Evolutionary conservation across 331 rosid genomes (phyloP).

Genomic region (Prunus yedoensis): DNA sequence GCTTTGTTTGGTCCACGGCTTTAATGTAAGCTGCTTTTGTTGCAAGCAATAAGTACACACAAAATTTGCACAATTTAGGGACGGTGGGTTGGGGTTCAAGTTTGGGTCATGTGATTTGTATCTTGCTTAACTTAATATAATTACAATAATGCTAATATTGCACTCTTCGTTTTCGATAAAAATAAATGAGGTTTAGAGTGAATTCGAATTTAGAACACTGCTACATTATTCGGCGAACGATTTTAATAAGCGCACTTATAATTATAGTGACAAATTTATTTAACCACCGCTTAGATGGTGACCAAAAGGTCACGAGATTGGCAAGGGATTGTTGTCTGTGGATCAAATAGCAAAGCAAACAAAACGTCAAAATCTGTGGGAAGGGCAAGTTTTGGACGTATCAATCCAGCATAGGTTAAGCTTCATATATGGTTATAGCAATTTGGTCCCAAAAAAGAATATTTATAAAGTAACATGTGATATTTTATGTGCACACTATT

Average conservation of each 20-base stretch:
- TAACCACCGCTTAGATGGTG: neutral
- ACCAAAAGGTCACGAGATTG: neutral
- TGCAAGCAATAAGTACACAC: neutral
- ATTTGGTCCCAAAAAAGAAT: neutral
- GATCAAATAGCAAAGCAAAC: neutral
- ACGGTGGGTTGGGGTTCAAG: neutral
- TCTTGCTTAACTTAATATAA: neutral
- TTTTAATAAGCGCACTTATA: neutral
- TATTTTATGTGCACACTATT: no score
- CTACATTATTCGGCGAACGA: neutral
- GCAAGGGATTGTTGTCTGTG: neutral
- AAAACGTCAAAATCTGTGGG: slow-evolving; percentile 7
- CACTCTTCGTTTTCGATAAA: no score
- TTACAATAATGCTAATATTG: neutral
- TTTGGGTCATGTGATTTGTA: slow-evolving; percentile 8
- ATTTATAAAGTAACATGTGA: no score
- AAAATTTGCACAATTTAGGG: neutral
- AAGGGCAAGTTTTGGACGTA: neutral
- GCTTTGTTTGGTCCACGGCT: slow-evolving; percentile 50
- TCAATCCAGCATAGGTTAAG: neutral
- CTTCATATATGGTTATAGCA: neutral
- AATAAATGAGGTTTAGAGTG: neutral
- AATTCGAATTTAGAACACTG: neutral
- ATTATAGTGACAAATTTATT: neutral
- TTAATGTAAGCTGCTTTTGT: slow-evolving; percentile 43